Conservation (phyloP, 805 yeast species). For the Myxozyma geophila region DNA sequence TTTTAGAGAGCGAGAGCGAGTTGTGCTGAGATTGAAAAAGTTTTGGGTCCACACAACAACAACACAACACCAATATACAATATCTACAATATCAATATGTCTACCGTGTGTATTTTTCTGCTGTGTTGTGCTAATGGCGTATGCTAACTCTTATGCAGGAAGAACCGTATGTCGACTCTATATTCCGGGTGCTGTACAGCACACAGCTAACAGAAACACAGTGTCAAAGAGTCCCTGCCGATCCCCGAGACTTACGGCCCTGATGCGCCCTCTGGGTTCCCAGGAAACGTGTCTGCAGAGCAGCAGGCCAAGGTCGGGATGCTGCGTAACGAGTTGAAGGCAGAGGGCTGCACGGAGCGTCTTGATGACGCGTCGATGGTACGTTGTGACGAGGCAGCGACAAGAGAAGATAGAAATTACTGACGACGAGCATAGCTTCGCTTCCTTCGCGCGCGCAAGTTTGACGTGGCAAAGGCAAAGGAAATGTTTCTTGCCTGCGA, state of each 20-base stretch:
- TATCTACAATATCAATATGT: neutral
- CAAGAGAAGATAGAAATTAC: neutral
- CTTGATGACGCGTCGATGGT: constrained; percentile 63
- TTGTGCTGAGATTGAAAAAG: too few relatives aligned
- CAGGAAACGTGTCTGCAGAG: constrained; percentile 73
- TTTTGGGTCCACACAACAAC: neutral
- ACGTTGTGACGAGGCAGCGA: constrained; percentile 1
- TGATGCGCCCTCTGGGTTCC: constrained; percentile 49
- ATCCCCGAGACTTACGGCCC: constrained; percentile 37
- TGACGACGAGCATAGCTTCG: constrained; percentile 52
- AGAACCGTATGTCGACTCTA: neutral
- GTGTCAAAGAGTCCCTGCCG: constrained; percentile 5
- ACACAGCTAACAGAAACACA: neutral
- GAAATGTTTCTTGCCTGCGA: constrained; percentile 88
- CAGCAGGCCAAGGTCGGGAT: constrained; percentile 65
- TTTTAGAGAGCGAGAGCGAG: too few relatives aligned
- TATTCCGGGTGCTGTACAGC: too few relatives aligned
- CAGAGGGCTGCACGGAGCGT: constrained; percentile 72
- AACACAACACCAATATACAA: too few relatives aligned
- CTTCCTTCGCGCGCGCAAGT: constrained; percentile 93
- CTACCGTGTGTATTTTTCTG: neutral
- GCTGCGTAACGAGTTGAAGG: constrained; percentile 61
- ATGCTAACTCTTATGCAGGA: neutral
- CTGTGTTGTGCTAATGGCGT: neutral
- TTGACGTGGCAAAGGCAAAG: constrained; percentile 77